Conservation (phyloP, 2,329 filamentous ascomycete species). For the Corinectria fuckeliana region DNA sequence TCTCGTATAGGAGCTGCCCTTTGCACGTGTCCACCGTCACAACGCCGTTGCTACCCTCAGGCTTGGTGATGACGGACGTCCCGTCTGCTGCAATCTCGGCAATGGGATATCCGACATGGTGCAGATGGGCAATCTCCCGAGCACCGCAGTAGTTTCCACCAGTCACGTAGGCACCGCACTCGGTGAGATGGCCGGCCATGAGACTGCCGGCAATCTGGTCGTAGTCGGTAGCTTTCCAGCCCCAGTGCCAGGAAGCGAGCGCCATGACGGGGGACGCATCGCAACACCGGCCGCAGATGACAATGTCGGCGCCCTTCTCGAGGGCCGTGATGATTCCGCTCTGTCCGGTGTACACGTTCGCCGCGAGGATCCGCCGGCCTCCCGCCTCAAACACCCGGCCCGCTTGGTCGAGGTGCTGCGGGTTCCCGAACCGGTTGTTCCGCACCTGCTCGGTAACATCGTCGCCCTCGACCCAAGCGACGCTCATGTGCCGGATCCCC, state of each 20-base stretch:
- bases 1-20: constrained; percentile 50
- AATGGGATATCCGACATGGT: constrained; percentile 52
- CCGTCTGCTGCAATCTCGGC: constrained; percentile 55
- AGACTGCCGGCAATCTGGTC: constrained; percentile 54
- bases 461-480: constrained; percentile 49
- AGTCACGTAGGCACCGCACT: constrained; percentile 58
- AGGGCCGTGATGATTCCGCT: constrained; percentile 49
- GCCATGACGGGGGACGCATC: constrained; percentile 58
- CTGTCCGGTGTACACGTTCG: constrained; percentile 59
- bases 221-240: constrained; percentile 53
- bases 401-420: constrained; percentile 25
- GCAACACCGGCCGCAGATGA: constrained; percentile 52
- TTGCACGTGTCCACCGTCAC: constrained; percentile 42
- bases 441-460: constrained; percentile 43
- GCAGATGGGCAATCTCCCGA: constrained; percentile 31
- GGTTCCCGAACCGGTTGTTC: constrained; percentile 17
- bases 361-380: constrained; percentile 27
- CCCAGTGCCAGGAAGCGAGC: constrained; percentile 56
- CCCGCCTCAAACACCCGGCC: background rate
- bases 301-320: constrained; percentile 47
- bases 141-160: constrained; percentile 58
- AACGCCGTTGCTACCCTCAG: constrained; percentile 50
- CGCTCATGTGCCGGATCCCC: constrained; percentile 38
- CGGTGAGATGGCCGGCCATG: constrained; percentile 57
- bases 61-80: constrained; percentile 55